Evolutionary conservation across 2,329 filamentous ascomycete species (phyloP).

Genomic region (Leptographium radiaticola): DNA sequence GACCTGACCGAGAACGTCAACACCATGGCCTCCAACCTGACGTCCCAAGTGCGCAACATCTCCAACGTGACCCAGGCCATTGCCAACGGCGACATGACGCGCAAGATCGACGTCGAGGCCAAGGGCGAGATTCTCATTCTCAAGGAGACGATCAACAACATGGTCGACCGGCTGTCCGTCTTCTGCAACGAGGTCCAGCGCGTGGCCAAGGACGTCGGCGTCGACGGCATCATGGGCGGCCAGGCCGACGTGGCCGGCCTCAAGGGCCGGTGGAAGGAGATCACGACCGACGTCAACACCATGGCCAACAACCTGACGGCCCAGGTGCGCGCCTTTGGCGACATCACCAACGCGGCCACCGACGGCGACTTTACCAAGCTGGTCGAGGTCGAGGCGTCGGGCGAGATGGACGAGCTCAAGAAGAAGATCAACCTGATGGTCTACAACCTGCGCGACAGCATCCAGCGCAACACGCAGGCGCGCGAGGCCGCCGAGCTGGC

Average conservation of each 20-base stretch:
- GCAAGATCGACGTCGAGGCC: constrained; percentile 89
- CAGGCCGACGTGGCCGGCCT: constrained; percentile 91
- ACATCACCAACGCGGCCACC: constrained; percentile 95
- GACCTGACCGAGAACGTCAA: constrained; percentile 88
- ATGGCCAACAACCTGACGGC: constrained; percentile 75
- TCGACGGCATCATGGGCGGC: constrained; percentile 96
- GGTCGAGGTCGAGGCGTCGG: constrained; percentile 92
- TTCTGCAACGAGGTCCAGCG: constrained; percentile 95
- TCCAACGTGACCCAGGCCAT: constrained; percentile 92
- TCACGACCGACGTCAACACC: constrained; percentile 91
- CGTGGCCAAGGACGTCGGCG: constrained; percentile 90
- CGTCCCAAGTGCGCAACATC: constrained; percentile 73
- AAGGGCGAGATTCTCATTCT: constrained; percentile 89
- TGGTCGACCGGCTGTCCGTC: constrained; percentile 88
- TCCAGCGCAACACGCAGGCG: constrained; percentile 90
- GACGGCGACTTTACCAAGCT: constrained; percentile 95
- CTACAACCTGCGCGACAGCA: constrained; percentile 85
- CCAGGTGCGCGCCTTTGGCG: constrained; percentile 93
- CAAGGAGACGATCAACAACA: constrained; percentile 97
- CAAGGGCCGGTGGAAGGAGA: constrained; percentile 94
- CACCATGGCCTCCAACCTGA: constrained; percentile 58
- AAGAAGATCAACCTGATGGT: constrained; percentile 99
- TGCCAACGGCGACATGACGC: constrained; percentile 88
- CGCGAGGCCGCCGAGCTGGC: constrained; percentile 86
- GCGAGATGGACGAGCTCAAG: constrained; percentile 98